A percentile compares a stretch with the other conserved stretches of the same genome.
Conservation (phyloP, 371 early-diverging fungal genomes). For the Lichtheimia corymbifera region DNA sequence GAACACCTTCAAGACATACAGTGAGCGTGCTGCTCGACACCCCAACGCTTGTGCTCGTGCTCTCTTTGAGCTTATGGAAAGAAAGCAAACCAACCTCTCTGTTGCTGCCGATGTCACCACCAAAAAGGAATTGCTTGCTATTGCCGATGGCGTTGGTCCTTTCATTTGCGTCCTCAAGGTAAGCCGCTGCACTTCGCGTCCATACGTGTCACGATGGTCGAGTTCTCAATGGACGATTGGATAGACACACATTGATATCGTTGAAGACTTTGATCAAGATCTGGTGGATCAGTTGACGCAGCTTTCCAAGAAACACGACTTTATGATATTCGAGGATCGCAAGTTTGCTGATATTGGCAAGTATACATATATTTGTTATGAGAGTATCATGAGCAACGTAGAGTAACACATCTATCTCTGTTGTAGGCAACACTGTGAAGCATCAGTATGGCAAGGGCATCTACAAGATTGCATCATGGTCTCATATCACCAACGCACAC, state of each 20-base stretch:
- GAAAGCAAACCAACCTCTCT: slow-evolving; percentile 89
- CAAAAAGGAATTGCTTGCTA: slow-evolving; percentile 80
- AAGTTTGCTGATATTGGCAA: slow-evolving; percentile 94
- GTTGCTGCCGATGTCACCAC: slow-evolving; percentile 90
- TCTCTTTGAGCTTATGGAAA: slow-evolving; percentile 84
- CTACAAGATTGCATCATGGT: slow-evolving; percentile 92
- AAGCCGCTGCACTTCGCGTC: slow-evolving; percentile 2
- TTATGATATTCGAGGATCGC: slow-evolving; percentile 96
- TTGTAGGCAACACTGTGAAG: slow-evolving; percentile 91
- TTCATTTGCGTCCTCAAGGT: slow-evolving; percentile 94
- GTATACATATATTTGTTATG: neutral
- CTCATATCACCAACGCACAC: slow-evolving; percentile 94
- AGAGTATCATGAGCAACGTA: neutral
- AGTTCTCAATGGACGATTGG: neutral
- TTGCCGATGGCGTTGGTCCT: slow-evolving; percentile 90
- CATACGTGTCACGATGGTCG: too few relatives aligned
- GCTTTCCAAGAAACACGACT: slow-evolving; percentile 85
- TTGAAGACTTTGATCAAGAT: slow-evolving; percentile 89
- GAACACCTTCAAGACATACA: slow-evolving; percentile 56
- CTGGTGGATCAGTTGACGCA: slow-evolving; percentile 70
- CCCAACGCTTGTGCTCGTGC: slow-evolving; percentile 69
- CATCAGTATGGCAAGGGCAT: slow-evolving; percentile 90
- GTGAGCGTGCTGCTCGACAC: slow-evolving; percentile 55
- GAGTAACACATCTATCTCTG: neutral
- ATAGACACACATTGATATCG: slow-evolving; percentile 93